Evolutionary conservation across 2,329 filamentous ascomycete genomes (phyloP).

Genomic region (Whalleya microplaca): DNA sequence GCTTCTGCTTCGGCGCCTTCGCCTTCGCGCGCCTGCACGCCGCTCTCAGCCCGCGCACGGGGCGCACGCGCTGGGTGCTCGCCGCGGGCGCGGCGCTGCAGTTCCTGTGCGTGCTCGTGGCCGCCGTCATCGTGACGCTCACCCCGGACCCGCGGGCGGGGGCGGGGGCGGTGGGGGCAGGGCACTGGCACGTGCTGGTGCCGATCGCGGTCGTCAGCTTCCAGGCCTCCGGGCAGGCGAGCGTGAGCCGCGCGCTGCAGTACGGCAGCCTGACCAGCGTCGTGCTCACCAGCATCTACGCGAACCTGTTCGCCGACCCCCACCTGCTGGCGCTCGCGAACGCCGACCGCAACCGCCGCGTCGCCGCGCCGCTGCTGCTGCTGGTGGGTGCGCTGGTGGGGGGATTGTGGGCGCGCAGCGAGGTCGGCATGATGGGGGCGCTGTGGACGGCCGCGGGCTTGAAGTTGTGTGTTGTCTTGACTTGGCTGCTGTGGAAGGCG

Average conservation of each 20-base stretch:
- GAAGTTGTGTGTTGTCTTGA: neutral
- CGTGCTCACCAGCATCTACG: neutral
- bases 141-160: neutral
- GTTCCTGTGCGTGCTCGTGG: neutral
- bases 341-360: neutral
- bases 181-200: neutral
- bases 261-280: neutral
- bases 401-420: neutral
- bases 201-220: neutral
- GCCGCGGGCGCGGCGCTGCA: neutral
- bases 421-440: slow-evolving; percentile 3
- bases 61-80: neutral
- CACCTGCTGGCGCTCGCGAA: neutral
- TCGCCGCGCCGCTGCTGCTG: neutral
- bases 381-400: neutral
- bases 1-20: slow-evolving; percentile 4
- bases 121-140: neutral
- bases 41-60: neutral
- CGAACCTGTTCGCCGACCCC: neutral
- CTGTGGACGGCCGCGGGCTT: slow-evolving; percentile 1
- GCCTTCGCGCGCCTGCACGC: slow-evolving; percentile 1
- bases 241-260: neutral
- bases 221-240: neutral
- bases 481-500: slow-evolving; percentile 1
- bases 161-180: neutral